phyloP scores from a whole-genome alignment of 2,329 filamentous ascomycete species.

The Thielaviopsis populi region DNA sequence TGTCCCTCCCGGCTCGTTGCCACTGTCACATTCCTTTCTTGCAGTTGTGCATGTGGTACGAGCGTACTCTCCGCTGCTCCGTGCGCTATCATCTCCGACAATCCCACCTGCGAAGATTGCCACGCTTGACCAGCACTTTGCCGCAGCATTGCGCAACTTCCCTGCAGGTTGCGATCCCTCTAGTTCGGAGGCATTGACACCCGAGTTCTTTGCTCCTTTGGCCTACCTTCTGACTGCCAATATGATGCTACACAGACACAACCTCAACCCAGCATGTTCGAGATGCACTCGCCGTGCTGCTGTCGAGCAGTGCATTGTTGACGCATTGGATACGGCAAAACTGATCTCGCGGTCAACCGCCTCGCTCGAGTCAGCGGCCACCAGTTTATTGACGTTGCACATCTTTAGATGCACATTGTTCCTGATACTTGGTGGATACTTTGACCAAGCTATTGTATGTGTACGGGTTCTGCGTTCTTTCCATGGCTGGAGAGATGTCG shows the following conservation, averaged over 20 bases:
- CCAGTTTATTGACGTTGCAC: conserved; percentile 63
- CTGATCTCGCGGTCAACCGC: conserved; percentile 53
- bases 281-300: conserved; percentile 52
- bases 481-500: conserved; percentile 54
- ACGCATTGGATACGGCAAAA: conserved; percentile 63
- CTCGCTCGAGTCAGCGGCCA: conserved; percentile 50
- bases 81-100: conserved; percentile 50
- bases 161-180: conserved; percentile 57
- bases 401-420: conserved; percentile 78
- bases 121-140: conserved; percentile 71
- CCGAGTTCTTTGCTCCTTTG: conserved; percentile 58
- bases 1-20: conserved; percentile 35
- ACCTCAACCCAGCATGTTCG: conserved; percentile 59
- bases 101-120: conserved; percentile 54
- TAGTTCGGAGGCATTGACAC: conserved; percentile 53
- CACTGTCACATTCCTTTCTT: conserved; percentile 55
- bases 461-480: conserved; percentile 57
- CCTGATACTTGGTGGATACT: conserved; percentile 58
- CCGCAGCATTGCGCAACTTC: conserved; percentile 57
- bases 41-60: conserved; percentile 71
- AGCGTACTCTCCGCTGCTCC: conserved; percentile 57
- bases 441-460: conserved; percentile 56
- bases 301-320: conserved; percentile 59
- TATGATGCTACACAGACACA: conserved; percentile 78
- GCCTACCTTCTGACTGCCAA: conserved; percentile 68